Evolutionary conservation across 2,329 filamentous ascomycete species (phyloP), one percentile per base, ranked within the genome.

Genomic region (Bimuria novae-zelandiae): DNA sequence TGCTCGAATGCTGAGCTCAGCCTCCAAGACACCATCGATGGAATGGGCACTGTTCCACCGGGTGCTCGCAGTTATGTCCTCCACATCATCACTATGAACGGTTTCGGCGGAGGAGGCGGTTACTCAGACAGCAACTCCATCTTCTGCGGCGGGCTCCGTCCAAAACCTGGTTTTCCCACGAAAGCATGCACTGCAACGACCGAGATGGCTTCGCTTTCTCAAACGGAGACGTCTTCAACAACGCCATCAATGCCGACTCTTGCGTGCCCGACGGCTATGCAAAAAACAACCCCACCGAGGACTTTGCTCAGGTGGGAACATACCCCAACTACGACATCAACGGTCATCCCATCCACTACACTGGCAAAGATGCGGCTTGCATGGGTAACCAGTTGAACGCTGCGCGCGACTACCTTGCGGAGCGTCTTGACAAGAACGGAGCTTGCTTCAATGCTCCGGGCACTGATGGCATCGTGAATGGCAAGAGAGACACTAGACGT

Each of bases 271-370:
- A 52, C 19, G 30, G 37, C 40, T 57, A 57, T 22, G 42, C 55
- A 5, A 52, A 54, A 33, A 23, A 47, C 21, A 52, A 44, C 41
- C 52, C 52, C 6, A 47, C 52, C 10, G 55, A 58, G 41, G 49
- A 53, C 50, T 58, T 55, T 45, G 55, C 52, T 8, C 52, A 58
- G 37, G 29, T 58, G 4, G 55, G 52, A 11, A 45, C 47, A 3
- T 58, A 50, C 35, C 37, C 55, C 5, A 44, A 52, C 25, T 58
- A 58, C 33, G 49, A 58, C 23, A 58, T 44, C n/a, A 58, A 58
- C 30, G 52, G 49, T 2, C 45, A 37, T 19, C 23, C 49, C 11
- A 53, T 55, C 11, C 33, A 35, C 16, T 55, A 53, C 29, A 40
- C 52, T 1, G 46, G 23, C 37, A 50, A 48, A 23, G 49, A 52